phyloP scores from a whole-genome alignment of 106 monocot genomes.

The Ottelia alismoides region DNA sequence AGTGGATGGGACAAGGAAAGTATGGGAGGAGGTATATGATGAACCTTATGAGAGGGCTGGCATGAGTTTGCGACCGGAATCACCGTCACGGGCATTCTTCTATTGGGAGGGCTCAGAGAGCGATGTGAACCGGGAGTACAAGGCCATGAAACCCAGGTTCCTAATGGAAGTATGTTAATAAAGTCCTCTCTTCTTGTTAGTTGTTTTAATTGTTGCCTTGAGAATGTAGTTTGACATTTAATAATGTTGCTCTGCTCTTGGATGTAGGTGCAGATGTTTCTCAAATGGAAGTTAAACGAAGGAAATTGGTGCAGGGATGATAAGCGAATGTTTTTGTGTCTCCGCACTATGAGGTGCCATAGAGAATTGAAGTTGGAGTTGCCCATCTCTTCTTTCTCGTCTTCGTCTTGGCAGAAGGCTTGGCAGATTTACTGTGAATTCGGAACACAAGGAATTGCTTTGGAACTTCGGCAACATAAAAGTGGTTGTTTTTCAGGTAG shows the following conservation, averaged over 20 bases:
- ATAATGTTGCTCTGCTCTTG: neutral
- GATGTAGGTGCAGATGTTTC: conserved; percentile 57
- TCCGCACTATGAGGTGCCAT: conserved; percentile 57
- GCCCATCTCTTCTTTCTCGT: conserved; percentile 13
- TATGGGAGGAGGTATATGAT: conserved; percentile 73
- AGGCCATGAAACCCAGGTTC: conserved; percentile 49
- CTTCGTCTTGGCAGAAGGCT: conserved; percentile 40
- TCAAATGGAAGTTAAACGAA: conserved; percentile 55
- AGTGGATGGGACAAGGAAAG: conserved; percentile 22
- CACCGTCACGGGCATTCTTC: conserved; percentile 26
- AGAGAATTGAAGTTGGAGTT: conserved; percentile 59
- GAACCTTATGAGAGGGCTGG: conserved; percentile 81
- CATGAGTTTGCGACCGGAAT: conserved; percentile 18
- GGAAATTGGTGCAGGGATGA: conserved; percentile 13
- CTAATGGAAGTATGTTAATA: conserved; percentile 58
- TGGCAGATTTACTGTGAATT: conserved; percentile 86
- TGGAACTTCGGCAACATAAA: conserved; percentile 34
- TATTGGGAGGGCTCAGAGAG: conserved; percentile 43
- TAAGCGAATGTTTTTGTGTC: conserved; percentile 38
- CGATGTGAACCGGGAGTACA: conserved; percentile 62
- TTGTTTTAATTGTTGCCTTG: neutral
- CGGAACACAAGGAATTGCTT: conserved; percentile 47
- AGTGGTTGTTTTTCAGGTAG: conserved; percentile 34
- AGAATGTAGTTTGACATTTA: neutral
- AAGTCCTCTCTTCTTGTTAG: too few relatives aligned